Evolutionary conservation across 2,329 filamentous ascomycete genomes (phyloP).

Genomic region (Fusarium sp.): DNA sequence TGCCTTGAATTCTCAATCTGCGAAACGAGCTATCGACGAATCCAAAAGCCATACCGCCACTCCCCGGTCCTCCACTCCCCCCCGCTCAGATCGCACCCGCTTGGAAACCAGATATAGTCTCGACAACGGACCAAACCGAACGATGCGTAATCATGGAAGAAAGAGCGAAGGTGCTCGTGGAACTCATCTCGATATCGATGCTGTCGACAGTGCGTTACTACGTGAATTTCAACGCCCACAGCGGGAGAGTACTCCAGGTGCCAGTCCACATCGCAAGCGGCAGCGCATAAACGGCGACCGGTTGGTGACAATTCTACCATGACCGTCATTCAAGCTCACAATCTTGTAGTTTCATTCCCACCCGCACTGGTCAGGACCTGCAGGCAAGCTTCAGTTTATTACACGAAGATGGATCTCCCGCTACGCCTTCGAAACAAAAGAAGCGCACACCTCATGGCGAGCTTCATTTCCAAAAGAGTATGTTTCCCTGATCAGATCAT

Average conservation of each 20-base stretch:
- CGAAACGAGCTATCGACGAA: conserved; percentile 51
- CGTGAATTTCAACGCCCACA: conserved; percentile 63
- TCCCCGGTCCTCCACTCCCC: conserved; percentile 57
- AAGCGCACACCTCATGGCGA: conserved; percentile 89
- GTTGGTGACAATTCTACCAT: conserved; percentile 53
- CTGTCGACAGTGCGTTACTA: conserved; percentile 62
- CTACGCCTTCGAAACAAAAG: conserved; percentile 86
- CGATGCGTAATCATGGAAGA: conserved; percentile 51
- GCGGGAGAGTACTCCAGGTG: conserved; percentile 63
- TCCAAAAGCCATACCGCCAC: conserved; percentile 49
- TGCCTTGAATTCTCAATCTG: conserved; percentile 48
- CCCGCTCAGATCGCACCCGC: conserved; percentile 56
- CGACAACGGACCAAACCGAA: conserved; percentile 50
- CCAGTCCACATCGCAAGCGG: conserved; percentile 68
- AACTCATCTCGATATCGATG: conserved; percentile 60
- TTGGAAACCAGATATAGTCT: conserved; percentile 56
- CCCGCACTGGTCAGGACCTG: conserved; percentile 90
- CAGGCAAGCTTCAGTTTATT: conserved; percentile 92
- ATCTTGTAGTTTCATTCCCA: conserved; percentile 85
- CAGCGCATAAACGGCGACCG: conserved; percentile 70
- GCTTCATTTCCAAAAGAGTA: conserved; percentile 93
- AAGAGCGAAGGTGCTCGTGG: conserved; percentile 52
- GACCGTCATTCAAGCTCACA: conserved; percentile 37
- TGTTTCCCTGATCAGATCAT: conserved; percentile 45
- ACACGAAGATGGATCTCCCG: conserved; percentile 91